Percentiles rank a stretch among this genome's conserved stretches.
Evolutionary conservation across 2,329 filamentous ascomycete genomes (phyloP).

Genomic region (Calonectria ilicicola): DNA sequence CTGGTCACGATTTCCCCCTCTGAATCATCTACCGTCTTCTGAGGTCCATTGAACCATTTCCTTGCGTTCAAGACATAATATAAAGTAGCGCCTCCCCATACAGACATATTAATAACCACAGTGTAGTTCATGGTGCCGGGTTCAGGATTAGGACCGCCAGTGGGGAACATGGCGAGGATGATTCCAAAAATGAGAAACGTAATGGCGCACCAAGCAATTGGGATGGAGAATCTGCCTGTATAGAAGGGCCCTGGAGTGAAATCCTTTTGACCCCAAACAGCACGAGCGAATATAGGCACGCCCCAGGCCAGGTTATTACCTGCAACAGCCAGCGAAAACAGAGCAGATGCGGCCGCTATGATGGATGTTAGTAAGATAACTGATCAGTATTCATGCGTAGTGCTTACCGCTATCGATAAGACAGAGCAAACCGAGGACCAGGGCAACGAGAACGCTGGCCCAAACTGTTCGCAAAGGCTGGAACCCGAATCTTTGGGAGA

Average conservation of each 20-base stretch:
- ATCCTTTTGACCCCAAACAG: not conserved
- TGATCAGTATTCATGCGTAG: not conserved
- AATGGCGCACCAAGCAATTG: not conserved
- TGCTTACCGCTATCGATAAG: not conserved
- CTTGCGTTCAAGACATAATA: not conserved
- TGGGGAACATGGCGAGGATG: not conserved
- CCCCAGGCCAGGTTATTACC: slow-evolving; percentile 1
- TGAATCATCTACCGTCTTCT: not conserved
- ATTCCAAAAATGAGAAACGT: not conserved
- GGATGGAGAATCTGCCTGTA: not conserved
- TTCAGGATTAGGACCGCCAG: not conserved
- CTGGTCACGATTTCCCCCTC: not conserved
- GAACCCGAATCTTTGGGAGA: not conserved
- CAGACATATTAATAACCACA: not conserved
- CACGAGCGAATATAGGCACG: not conserved
- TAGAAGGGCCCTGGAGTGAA: not conserved
- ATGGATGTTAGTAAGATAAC: not conserved
- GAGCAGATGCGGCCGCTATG: not conserved
- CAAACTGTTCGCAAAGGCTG: not conserved
- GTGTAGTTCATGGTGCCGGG: not conserved
- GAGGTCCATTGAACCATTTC: not conserved
- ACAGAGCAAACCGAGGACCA: not conserved
- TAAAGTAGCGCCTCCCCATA: not conserved
- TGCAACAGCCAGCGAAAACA: not conserved
- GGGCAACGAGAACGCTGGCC: not conserved